Evolutionary conservation across 208 protist species (phyloP), one percentile per base, ranked within the genome.

Genomic region (Trypanosoma platydactyli): DNA sequence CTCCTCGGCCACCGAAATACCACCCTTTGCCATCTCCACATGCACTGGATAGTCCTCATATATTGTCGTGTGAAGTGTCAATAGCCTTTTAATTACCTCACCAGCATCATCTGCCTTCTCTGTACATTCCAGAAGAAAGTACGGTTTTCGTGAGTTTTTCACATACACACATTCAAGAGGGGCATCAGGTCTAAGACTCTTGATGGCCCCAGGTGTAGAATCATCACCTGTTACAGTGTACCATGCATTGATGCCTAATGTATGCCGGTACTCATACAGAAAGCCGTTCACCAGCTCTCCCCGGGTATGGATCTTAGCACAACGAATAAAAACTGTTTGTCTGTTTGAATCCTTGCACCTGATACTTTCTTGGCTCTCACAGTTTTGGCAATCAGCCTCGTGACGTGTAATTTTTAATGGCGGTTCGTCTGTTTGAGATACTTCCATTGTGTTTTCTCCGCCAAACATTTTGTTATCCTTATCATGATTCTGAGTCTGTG

Each of bases 211-310:
- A 48, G 29, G 20, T 53, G 3, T 25, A 53, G 16, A 58, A 40
- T 13, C 40, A 56, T 51, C 27, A 1, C 51, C 53, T 33, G 25
- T 29, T 41, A 25, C 33, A 7, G 60, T 64, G 58, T 80, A 91
- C 75, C 69, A 89, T 5, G 60, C 41, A 30, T 71, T 40, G 12
- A 91, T 72, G 3, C 77, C 76, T 2, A 94, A 64, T 18, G 46
- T 63, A 11, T 49, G 53, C 41, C 81, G 68, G 42, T 88, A 74
- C 1, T 63, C 45, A 64, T 73, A 83, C 18, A 95, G 76, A 69
- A 91, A 92, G 24, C 67, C 73, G 74, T 95, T 89, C 18, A 95
- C 68, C 6, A 95, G 62, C 18, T 91, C 86, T 16, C 86, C 80
- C 15, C 86, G 74, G 33, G 66, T 87, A 65, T 77, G 73, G 7